These are phyloP conservation scores for Corniculantispora saksenae DNA, from an alignment of 2,329 filamentous ascomycete species.

Conservation along the genomic window DNA sequence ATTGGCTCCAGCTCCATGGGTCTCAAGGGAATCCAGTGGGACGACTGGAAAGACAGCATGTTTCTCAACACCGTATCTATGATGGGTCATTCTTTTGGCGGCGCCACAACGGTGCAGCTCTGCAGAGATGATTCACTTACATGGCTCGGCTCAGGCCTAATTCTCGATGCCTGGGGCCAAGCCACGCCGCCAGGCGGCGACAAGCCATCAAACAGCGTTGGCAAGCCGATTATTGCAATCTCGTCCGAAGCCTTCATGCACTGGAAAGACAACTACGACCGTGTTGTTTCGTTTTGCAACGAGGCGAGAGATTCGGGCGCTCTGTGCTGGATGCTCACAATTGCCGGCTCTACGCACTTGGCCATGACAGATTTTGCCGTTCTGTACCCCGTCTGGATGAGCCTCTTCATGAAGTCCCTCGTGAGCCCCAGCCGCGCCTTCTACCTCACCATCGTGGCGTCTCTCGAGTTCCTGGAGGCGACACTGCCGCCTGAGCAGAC, in stretches of 20 bases:
- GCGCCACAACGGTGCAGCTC: conserved; percentile 63
- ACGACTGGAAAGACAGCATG: conserved; percentile 56
- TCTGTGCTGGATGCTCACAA: conserved; percentile 52
- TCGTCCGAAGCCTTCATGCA: conserved; percentile 72
- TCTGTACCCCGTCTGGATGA: conserved; percentile 60
- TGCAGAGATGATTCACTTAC: conserved; percentile 54
- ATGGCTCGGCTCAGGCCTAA: conserved; percentile 63
- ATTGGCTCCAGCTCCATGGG: conserved; percentile 60
- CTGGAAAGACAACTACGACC: conserved; percentile 64
- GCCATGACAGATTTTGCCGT: conserved; percentile 68
- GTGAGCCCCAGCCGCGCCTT: conserved; percentile 64
- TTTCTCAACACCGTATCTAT: conserved; percentile 59
- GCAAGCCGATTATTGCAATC: conserved; percentile 61
- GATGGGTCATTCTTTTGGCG: conserved; percentile 68
- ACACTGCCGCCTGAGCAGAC: conserved; percentile 51
- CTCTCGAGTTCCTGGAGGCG: conserved; percentile 61
- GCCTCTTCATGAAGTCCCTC: conserved; percentile 61
- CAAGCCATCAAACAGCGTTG: conserved; percentile 44
- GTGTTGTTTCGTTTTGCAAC: conserved; percentile 55
- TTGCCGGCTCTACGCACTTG: conserved; percentile 63
- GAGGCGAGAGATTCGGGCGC: conserved; percentile 52
- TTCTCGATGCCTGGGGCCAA: conserved; percentile 66
- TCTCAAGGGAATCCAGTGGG: conserved; percentile 57
- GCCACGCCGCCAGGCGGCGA: conserved; percentile 48
- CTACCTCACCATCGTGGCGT: conserved; percentile 62